phyloP scores from a whole-genome alignment of 2,329 filamentous ascomycete species.

The Claviceps africana region DNA sequence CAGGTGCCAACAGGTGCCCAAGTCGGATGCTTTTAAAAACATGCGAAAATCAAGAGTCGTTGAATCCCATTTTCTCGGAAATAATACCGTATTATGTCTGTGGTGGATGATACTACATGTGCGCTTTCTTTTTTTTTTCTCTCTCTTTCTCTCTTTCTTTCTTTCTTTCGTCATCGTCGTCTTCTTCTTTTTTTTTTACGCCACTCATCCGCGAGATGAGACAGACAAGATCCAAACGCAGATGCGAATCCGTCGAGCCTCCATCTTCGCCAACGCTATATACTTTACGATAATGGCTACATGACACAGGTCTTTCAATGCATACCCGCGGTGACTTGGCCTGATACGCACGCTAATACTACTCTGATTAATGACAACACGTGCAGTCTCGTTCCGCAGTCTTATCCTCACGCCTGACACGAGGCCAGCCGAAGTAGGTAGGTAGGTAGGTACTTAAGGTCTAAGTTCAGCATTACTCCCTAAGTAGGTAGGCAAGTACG shows the following conservation, averaged over 20 bases:
- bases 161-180: too few relatives aligned
- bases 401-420: neutral
- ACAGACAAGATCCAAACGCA: neutral
- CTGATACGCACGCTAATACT: neutral
- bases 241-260: neutral
- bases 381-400: neutral
- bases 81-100: neutral
- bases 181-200: neutral
- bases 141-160: too few relatives aligned
- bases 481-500: too few relatives aligned
- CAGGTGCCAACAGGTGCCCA: neutral
- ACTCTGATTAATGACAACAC: neutral
- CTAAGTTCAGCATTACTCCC: too few relatives aligned
- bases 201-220: neutral
- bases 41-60: neutral
- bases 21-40: too few relatives aligned
- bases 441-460: too few relatives aligned
- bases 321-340: neutral
- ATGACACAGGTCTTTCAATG: neutral
- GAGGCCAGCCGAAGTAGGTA: too few relatives aligned
- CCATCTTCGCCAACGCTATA: neutral
- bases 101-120: neutral
- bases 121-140: neutral
- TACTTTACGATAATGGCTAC: too few relatives aligned
- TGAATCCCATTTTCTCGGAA: neutral